Conservation (phyloP, 305 asterid genomes). For the Plantago lanceolata region DNA sequence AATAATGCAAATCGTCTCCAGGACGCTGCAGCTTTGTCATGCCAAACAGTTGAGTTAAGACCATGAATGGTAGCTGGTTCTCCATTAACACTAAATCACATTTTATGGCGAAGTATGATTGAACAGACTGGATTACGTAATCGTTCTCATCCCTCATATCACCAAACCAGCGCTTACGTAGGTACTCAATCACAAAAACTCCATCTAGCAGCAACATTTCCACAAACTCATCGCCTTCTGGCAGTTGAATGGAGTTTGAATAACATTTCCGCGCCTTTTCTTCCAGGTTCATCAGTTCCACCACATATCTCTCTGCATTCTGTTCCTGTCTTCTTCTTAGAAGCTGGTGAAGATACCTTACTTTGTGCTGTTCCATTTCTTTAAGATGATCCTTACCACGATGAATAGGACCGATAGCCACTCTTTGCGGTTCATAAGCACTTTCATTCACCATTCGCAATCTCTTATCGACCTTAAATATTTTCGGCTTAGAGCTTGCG, state of each 20-base stretch:
- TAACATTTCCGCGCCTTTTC: slow-evolving; percentile 29
- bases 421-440: slow-evolving; percentile 23
- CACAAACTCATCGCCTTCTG: slow-evolving; percentile 19
- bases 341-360: slow-evolving; percentile 24
- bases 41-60: slow-evolving; percentile 23
- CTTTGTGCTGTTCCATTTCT: slow-evolving; percentile 33
- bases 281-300: slow-evolving; percentile 25
- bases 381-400: slow-evolving; percentile 21
- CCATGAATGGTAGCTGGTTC: slow-evolving; percentile 22
- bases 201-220: slow-evolving; percentile 35
- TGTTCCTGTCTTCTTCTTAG: slow-evolving; percentile 24
- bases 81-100: slow-evolving; percentile 32
- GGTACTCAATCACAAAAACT: slow-evolving; percentile 29
- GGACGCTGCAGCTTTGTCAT: slow-evolving; percentile 26
- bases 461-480: too few species aligned
- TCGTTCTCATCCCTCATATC: slow-evolving; percentile 23
- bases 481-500: too few species aligned
- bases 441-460: slow-evolving; percentile 10
- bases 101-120: slow-evolving; percentile 19
- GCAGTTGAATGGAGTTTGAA: slow-evolving; percentile 16
- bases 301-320: slow-evolving; percentile 25
- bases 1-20: slow-evolving; percentile 23
- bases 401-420: slow-evolving; percentile 37
- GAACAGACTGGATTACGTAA: slow-evolving; percentile 22
- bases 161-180: slow-evolving; percentile 20